A percentile compares a stretch with the other conserved stretches of the same genome.
Conservation (phyloP, 345 rosid genomes). For the Sonneratia caseolaris region DNA sequence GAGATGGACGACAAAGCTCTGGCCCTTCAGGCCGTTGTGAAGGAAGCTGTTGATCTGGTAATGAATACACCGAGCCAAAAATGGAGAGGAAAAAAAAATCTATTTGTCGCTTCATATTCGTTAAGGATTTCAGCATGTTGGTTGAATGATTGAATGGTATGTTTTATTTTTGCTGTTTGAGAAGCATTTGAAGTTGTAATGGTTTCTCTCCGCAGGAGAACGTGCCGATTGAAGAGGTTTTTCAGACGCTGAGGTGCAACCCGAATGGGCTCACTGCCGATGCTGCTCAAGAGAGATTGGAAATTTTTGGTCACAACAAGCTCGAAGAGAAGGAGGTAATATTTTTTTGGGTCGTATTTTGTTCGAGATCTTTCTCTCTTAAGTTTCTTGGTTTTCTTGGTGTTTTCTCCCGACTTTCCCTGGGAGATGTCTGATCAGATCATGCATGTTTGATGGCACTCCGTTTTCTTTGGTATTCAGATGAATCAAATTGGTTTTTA, state of each 20-base stretch:
- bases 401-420: neutral
- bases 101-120: neutral
- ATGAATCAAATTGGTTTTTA: no score
- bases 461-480: no score
- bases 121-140: neutral
- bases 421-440: neutral
- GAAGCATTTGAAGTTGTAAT: conserved; percentile 9
- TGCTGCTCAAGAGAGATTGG: conserved; percentile 48
- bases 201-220: conserved; percentile 33
- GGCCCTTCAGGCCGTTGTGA: conserved; percentile 50
- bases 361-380: neutral
- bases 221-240: conserved; percentile 57
- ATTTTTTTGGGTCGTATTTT: conserved; percentile 1
- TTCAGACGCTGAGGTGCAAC: conserved; percentile 47
- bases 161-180: neutral
- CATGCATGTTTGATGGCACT: neutral
- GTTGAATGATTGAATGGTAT: conserved; percentile 9
- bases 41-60: conserved; percentile 71
- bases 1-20: conserved; percentile 39
- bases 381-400: neutral
- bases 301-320: conserved; percentile 51
- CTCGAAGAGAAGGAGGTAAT: conserved; percentile 59
- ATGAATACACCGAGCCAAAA: neutral
- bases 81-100: conserved; percentile 3
- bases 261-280: conserved; percentile 45